Evolutionary conservation across 768 basidiomycete genomes (phyloP), one percentile per base, ranked within the genome.

Genomic region (Phaeolepiota aurea): DNA sequence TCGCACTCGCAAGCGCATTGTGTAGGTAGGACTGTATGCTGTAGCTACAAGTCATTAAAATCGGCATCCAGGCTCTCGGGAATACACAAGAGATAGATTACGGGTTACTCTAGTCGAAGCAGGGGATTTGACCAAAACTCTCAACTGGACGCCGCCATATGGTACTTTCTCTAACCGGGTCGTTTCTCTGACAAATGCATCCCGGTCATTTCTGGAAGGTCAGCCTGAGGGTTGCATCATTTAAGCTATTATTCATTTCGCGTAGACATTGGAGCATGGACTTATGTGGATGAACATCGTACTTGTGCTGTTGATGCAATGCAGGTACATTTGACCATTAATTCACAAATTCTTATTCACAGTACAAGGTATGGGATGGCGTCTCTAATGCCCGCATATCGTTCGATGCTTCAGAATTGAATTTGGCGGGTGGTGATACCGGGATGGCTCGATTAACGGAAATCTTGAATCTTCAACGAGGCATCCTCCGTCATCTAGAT

Each of bases 401-500:
- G 4, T 93, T 93, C 52, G 67, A 71, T 30, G 69, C 82, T 0
- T 62, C 73, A 1, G 74, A 79, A 15, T 43, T 77, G 15, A 62
- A 58, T 14, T 44, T 59, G 40, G 42, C 56, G 35, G 38, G 45
- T 30, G 46, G 50, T 14, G 39, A 43, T 46, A 53, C 56, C 44
- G 65, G 59, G 43, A 89, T 98, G 84, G 80, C 91, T 12, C 79
- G 77, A 16, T 65, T 98, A 52, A 90, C 83, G 0, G 96, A 99
- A 61, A 97, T 93, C 53, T 66, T 91, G 33, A 98, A 98, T 54
- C 69, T 99, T 1, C 96, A 98, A 61, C 77, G 83, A 1, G 91
- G 76, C 1, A 75, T 93, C 22, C 70, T 98, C 11, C 68, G 69
- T 1, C 75, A 76, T 50, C 69, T 96, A 7, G 65, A 68, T 5